Percentiles rank a stretch among this genome's conserved stretches.
phyloP scores from a whole-genome alignment of 2,329 filamentous ascomycete species.

The Coniochaeta hoffmannii region DNA sequence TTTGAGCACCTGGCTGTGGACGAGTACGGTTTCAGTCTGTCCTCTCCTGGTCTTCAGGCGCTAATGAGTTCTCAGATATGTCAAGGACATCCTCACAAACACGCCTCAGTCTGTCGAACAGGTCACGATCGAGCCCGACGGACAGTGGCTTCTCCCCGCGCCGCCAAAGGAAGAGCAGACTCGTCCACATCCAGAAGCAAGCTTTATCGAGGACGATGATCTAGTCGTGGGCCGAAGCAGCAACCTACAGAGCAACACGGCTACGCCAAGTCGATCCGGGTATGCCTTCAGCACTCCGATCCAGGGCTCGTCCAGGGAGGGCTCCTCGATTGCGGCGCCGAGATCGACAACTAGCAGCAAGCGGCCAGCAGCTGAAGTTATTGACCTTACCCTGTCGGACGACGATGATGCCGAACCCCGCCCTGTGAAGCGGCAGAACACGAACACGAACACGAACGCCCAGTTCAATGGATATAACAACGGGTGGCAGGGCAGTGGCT shows the following conservation, averaged over 20 bases:
- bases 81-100: slow-evolving; percentile 73
- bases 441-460: neutral
- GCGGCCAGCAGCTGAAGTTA: slow-evolving; percentile 43
- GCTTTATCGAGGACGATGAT: slow-evolving; percentile 39
- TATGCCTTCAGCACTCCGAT: slow-evolving; percentile 29
- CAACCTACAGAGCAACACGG: slow-evolving; percentile 23
- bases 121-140: slow-evolving; percentile 83
- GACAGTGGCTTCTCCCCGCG: slow-evolving; percentile 54
- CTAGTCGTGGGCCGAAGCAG: slow-evolving; percentile 39
- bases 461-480: neutral
- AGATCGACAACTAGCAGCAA: slow-evolving; percentile 34
- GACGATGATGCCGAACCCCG: slow-evolving; percentile 40
- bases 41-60: neutral
- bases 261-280: slow-evolving; percentile 27
- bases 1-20: slow-evolving; percentile 83
- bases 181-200: slow-evolving; percentile 8
- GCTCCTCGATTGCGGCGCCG: slow-evolving; percentile 26
- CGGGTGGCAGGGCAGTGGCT: neutral
- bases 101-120: slow-evolving; percentile 69
- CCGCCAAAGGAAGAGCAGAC: slow-evolving; percentile 11
- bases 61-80: slow-evolving; percentile 51
- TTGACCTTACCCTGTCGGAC: slow-evolving; percentile 52
- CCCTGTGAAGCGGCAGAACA: slow-evolving; percentile 40
- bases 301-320: slow-evolving; percentile 19
- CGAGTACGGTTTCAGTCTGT: slow-evolving; percentile 48